phyloP scores from a whole-genome alignment of 2,329 filamentous ascomycete species.

The Penicillium sp. region DNA sequence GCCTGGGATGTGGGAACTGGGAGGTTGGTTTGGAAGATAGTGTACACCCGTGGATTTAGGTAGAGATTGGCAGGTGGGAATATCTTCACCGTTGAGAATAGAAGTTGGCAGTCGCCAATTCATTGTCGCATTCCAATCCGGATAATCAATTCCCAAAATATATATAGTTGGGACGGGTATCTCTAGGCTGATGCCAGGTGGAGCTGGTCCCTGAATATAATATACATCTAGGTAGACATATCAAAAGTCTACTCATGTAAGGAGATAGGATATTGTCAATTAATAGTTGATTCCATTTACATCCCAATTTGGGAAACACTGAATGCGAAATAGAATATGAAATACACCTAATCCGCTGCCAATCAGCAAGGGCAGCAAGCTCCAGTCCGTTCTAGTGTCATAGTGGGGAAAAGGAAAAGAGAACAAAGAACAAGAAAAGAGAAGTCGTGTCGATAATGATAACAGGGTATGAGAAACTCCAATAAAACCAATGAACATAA shows the following conservation, averaged over 20 bases:
- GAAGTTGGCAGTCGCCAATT: neutral
- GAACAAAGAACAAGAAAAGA: constrained; percentile 6
- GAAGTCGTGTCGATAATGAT: constrained; percentile 17
- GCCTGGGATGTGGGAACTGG: constrained; percentile 75
- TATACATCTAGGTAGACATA: no score
- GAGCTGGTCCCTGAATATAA: no score
- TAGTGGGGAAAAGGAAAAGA: neutral
- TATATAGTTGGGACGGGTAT: no score
- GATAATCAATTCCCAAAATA: no score
- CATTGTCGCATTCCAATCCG: neutral
- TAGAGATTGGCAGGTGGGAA: neutral
- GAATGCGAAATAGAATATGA: neutral
- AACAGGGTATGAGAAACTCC: constrained; percentile 21
- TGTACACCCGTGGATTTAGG: neutral
- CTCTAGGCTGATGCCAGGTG: no score
- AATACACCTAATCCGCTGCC: constrained; percentile 1
- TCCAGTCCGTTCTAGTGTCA: constrained; percentile 16
- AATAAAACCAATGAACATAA: constrained; percentile 5
- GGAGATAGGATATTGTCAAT: constrained; percentile 5
- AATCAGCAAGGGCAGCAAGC: constrained; percentile 4
- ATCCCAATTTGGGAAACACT: neutral
- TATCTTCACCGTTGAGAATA: neutral
- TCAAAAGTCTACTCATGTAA: neutral
- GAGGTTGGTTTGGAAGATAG: constrained; percentile 70
- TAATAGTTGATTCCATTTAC: neutral